Base-by-base conservation (phyloP, 805 yeast species). In the Maudiozyma pseudohumilis region DNA sequence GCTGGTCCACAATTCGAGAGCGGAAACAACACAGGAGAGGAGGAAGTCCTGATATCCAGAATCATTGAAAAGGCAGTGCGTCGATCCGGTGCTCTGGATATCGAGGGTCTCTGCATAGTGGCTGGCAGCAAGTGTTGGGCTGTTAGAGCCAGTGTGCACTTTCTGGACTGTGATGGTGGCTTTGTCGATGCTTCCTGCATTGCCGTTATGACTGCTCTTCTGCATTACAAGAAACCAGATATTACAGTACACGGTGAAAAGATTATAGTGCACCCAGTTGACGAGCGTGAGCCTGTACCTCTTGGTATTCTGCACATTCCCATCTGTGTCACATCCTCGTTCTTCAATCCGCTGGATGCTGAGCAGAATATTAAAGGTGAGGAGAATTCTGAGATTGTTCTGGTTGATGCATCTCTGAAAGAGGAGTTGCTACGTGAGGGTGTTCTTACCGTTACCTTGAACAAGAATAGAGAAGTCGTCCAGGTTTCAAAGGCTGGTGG, bases 101-200 rank as follows among this genome's bases (percentile, higher is more conserved):
- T 89, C 29, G 98, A 92, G 57, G 75, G 85, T 34, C 63, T 92
- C 32, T 89, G 97, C 63, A 85, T 92, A 32, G 74, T 83, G 17
- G 94, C 96, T 0, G 97, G 96, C 2, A 72, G 77, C 38, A 80
- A 85, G 46, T 87, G 94, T 54, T 92, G 98, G 98, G 70, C 77
- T 39, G 68, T 92, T 10, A 72, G 94, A 40, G 96, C 94, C 0
- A 96, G 88, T 54, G 75, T 92, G 13, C 94, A 87, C 53, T 83
- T 84, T 50, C 61, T 92, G 40, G 81, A 87, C 55, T 86, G 76
- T 53, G 98, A 92, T 60, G 98, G 98, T 29, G 94, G 94, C 15
- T 71, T 92, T 34, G 78, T 88, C 29, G 98, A 92, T 59, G 82
- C 86, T 6, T 80, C 89, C 29, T 84, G 95, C 61, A 69, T 87